Evolutionary conservation across 345 rosid genomes (phyloP).

Genomic region (Rubroshorea leprosula): DNA sequence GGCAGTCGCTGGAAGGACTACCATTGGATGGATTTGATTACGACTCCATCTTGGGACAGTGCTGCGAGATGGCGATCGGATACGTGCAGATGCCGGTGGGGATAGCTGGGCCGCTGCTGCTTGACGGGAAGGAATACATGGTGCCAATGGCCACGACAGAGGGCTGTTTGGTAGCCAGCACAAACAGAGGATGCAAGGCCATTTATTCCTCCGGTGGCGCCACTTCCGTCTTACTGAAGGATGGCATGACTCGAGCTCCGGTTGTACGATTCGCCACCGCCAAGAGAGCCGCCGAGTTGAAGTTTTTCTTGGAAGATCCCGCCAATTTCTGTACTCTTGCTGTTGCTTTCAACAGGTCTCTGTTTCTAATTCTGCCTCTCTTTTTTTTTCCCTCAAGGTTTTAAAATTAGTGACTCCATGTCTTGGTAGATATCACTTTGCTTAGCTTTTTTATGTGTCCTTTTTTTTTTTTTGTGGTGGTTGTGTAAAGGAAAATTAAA

Average conservation of each 20-base stretch:
- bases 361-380: no score
- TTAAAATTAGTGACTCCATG: no score
- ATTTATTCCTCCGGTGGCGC: constrained; percentile 48
- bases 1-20: constrained; percentile 35
- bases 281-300: constrained; percentile 59
- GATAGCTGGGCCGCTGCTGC: constrained; percentile 33
- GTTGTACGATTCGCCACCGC: constrained; percentile 61
- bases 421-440: no score
- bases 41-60: constrained; percentile 44
- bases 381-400: no score
- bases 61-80: constrained; percentile 59
- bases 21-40: constrained; percentile 47
- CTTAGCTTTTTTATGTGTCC: no score
- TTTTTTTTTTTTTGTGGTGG: no score
- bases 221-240: constrained; percentile 44
- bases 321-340: constrained; percentile 62
- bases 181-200: constrained; percentile 45
- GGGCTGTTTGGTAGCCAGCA: constrained; percentile 42
- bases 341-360: constrained; percentile 69
- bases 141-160: constrained; percentile 52
- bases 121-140: constrained; percentile 31
- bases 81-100: constrained; percentile 43
- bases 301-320: constrained; percentile 73
- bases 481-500: no score
- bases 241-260: constrained; percentile 87